Evolutionary conservation across 805 yeast genomes (phyloP).

Genomic region (Torulaspora franciscae): DNA sequence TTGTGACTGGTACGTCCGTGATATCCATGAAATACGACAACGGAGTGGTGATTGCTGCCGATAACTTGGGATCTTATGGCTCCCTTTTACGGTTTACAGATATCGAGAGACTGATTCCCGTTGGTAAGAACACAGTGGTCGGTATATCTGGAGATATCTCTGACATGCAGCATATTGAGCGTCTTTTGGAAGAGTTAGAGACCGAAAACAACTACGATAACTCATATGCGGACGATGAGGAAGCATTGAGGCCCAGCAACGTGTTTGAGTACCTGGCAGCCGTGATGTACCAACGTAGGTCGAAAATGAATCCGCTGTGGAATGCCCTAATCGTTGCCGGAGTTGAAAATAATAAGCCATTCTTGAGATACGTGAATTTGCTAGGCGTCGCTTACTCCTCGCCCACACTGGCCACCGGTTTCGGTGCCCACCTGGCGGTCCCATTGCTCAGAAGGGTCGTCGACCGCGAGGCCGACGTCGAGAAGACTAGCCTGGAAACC

Average conservation of each 20-base stretch:
- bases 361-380: conserved; percentile 80
- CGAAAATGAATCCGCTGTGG: conserved; percentile 95
- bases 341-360: conserved; percentile 63
- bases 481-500: conserved; percentile 60
- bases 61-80: conserved; percentile 89
- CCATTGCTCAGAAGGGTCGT: conserved; percentile 85
- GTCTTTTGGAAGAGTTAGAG: conserved; percentile 71
- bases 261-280: conserved; percentile 83
- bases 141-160: conserved; percentile 94
- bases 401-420: conserved; percentile 91
- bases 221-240: conserved; percentile 42
- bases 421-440: conserved; percentile 90
- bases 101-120: conserved; percentile 76
- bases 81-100: conserved; percentile 82
- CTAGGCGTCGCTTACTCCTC: conserved; percentile 88
- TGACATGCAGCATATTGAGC: conserved; percentile 80
- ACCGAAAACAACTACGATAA: conserved; percentile 75
- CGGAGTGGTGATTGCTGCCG: conserved; percentile 94
- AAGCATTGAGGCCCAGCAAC: conserved; percentile 73
- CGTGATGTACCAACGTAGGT: conserved; percentile 80
- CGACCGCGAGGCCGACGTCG: conserved; percentile 72
- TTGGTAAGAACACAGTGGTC: conserved; percentile 81
- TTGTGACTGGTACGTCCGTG: conserved; percentile 94
- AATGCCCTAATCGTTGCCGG: conserved; percentile 92
- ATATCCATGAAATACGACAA: conserved; percentile 83